Conservation (phyloP, 2,329 filamentous ascomycete genomes). For the Stemphylium lycopersici region DNA sequence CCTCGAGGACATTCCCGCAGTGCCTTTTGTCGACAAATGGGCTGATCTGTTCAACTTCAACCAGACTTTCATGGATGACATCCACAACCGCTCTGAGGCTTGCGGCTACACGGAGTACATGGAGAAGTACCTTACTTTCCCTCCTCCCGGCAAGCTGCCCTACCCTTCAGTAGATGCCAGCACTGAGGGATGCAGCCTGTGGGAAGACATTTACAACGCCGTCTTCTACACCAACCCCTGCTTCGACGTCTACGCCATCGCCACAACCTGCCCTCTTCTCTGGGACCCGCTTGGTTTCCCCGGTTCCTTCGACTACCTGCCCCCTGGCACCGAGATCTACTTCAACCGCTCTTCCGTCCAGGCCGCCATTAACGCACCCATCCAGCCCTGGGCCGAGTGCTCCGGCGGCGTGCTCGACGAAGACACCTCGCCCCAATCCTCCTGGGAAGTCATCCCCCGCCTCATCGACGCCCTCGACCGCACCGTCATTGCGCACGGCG, state of each 20-base stretch:
- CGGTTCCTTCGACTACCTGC: constrained; percentile 67
- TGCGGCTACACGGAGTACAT: constrained; percentile 70
- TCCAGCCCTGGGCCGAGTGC: constrained; percentile 64
- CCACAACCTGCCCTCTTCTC: constrained; percentile 71
- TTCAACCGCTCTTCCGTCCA: constrained; percentile 76
- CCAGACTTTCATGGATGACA: constrained; percentile 59
- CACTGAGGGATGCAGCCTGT: constrained; percentile 64
- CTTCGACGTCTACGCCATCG: constrained; percentile 78
- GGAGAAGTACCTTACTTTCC: constrained; percentile 69
- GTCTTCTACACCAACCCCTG: constrained; percentile 71
- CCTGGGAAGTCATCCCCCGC: constrained; percentile 65
- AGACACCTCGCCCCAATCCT: constrained; percentile 63
- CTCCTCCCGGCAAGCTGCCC: constrained; percentile 67
- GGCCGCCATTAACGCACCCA: constrained; percentile 68
- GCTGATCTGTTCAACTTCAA: constrained; percentile 67
- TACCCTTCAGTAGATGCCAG: constrained; percentile 53
- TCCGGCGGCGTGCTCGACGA: constrained; percentile 54
- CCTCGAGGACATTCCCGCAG: constrained; percentile 59
- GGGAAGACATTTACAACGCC: constrained; percentile 61
- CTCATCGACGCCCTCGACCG: constrained; percentile 75
- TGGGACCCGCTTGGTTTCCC: constrained; percentile 75
- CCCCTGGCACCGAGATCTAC: constrained; percentile 67
- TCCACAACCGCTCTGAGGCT: constrained; percentile 59
- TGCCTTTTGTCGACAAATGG: constrained; percentile 68
- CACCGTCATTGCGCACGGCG: constrained; percentile 75